Conservation (phyloP, 305 asterid species). For the Solanum hybrid region DNA sequence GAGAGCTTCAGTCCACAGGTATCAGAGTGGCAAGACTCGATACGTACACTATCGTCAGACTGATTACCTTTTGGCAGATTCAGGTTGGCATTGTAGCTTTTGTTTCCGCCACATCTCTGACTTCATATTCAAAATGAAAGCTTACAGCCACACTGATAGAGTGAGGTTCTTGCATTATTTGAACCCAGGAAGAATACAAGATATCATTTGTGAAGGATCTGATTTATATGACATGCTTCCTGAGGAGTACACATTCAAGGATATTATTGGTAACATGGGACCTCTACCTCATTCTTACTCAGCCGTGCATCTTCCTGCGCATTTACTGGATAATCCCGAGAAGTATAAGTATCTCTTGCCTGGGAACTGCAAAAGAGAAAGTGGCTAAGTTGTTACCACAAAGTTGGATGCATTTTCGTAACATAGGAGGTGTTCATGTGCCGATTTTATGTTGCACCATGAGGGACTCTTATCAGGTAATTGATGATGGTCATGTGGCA, state of each 20-base stretch:
- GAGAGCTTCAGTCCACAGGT: constrained; percentile 76
- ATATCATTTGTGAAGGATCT: constrained; percentile 53
- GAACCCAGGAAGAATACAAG: constrained; percentile 65
- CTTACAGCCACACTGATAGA: constrained; percentile 71
- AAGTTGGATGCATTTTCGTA: background rate
- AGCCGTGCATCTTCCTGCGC: constrained; percentile 61
- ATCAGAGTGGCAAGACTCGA: constrained; percentile 37
- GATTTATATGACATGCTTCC: constrained; percentile 76
- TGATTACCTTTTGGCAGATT: constrained; percentile 47
- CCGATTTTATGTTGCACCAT: constrained; percentile 7
- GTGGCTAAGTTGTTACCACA: constrained; percentile 17
- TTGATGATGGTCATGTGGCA: background rate
- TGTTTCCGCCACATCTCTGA: constrained; percentile 61
- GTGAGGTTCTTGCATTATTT: constrained; percentile 54
- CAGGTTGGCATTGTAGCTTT: constrained; percentile 91
- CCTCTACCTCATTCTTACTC: constrained; percentile 63
- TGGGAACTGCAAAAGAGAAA: constrained; percentile 60
- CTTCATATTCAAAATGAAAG: constrained; percentile 78
- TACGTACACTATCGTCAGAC: constrained; percentile 71
- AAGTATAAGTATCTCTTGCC: constrained; percentile 63
- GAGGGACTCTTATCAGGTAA: background rate
- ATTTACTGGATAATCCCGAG: constrained; percentile 46
- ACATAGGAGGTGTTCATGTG: background rate
- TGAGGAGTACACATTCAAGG: constrained; percentile 73
- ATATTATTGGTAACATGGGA: constrained; percentile 66